Evolutionary conservation across 2,329 filamentous ascomycete species (phyloP).

Genomic region (Trichoderma asperellum): DNA sequence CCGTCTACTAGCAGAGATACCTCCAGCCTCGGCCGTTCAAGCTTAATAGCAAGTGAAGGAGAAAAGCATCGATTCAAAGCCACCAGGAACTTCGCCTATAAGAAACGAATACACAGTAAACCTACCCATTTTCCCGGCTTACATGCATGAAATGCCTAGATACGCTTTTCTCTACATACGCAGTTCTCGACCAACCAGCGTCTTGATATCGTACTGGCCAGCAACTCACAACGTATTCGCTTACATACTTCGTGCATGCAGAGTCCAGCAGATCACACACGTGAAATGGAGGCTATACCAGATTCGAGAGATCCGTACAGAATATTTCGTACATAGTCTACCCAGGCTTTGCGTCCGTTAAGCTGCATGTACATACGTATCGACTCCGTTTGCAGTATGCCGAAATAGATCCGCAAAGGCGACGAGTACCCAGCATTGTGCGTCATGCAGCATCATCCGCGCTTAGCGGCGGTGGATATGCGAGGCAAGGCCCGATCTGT

Average conservation of each 20-base stretch:
- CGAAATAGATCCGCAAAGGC: not conserved
- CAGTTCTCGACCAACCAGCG: not conserved
- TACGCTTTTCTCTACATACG: not conserved
- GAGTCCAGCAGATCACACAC: not conserved
- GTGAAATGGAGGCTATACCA: not conserved
- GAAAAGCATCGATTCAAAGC: not conserved
- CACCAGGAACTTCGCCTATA: not conserved
- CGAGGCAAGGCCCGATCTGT: not conserved
- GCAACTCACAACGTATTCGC: too few relatives aligned
- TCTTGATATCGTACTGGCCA: not conserved
- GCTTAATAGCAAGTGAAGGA: not conserved
- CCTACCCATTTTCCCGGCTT: not conserved
- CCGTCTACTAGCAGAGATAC: not conserved
- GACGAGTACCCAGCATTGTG: not conserved
- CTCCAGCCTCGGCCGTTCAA: not conserved
- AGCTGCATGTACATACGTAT: too few relatives aligned
- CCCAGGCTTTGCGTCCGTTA: not conserved
- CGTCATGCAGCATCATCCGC: conserved; percentile 19
- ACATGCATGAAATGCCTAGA: not conserved
- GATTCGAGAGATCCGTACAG: not conserved
- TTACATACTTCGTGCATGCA: not conserved
- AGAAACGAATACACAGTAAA: too few relatives aligned
- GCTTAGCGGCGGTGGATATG: not conserved
- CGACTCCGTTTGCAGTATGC: not conserved
- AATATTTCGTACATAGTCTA: not conserved